Evolutionary conservation across 2,329 filamentous ascomycete genomes (phyloP), one percentile per base, ranked within the genome.

Genomic region (Exophiala alcalophila): DNA sequence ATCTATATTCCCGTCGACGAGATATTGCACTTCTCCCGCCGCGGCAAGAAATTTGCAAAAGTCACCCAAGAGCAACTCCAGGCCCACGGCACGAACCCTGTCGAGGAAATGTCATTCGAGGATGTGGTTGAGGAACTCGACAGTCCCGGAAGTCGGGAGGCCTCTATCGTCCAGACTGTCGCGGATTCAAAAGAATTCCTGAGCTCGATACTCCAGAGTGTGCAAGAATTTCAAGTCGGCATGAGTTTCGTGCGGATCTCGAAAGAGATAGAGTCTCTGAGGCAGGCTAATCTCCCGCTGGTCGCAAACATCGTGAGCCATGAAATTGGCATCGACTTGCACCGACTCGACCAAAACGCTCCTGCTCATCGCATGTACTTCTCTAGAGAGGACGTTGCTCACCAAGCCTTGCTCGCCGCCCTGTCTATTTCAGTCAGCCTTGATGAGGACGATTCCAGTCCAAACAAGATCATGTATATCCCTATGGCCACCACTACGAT

Each of bases 361-460:
- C 89, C 92, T 1, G 89, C 91, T 0, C 92, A 98, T 71, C 82
- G 92, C 51, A 98, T 97, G 92, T 97, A 98, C 65, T 98, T 98
- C 61, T 86, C 90, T 2, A 81, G 84, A 15, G 84, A 88, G 49
- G 92, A 96, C 61, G 82, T 96, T 58, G 92, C 92, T 9, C 92
- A 98, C 63, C 91, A 98, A 70, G 92, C 90, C 8, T 74, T 98
- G 24, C 77, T 92, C 15, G 92, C 91, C 12, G 92, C 90, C 3
- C 80, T 98, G 27, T 95, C 92, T 1, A 86, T 98, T 42, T 91
- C 91, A 0, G 76, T 97, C 44, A 92, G 89, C 26, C 74, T 98
- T 24, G 90, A 96, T 58, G 89, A 96, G 61, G 87, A 88, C n/a
- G 80, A 83, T 19, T 86, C 84, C 6, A 85, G 86, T 56, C 84